phyloP scores from a whole-genome alignment of 1,284 basidiomycete genomes.

The Ganoderma leucocontextum region DNA sequence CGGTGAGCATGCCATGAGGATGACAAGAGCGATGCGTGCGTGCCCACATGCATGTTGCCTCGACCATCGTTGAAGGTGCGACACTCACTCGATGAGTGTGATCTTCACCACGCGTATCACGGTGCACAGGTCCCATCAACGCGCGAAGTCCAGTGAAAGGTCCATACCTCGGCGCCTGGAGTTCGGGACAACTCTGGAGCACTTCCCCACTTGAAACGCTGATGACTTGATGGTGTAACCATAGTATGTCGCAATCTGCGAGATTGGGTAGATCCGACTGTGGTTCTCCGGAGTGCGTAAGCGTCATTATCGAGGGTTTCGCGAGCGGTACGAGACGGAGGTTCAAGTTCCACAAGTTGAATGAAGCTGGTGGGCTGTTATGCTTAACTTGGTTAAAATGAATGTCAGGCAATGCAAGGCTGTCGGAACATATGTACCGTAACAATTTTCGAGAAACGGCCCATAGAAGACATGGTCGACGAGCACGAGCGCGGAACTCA shows the following conservation, averaged over 20 bases:
- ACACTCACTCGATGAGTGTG: neutral
- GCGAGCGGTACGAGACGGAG: neutral
- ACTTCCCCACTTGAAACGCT: neutral
- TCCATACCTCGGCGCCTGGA: neutral
- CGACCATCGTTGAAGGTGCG: neutral
- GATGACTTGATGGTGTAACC: neutral
- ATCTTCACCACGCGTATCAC: conserved; percentile 8
- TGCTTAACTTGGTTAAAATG: neutral
- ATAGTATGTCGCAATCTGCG: neutral
- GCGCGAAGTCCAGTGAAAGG: neutral
- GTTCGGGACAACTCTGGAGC: neutral
- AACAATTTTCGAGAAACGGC: neutral
- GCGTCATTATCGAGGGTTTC: neutral
- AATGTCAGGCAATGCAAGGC: neutral
- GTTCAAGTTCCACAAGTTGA: neutral
- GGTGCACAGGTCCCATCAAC: conserved; percentile 10
- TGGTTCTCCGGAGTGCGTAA: neutral
- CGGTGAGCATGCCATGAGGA: neutral
- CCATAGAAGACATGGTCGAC: neutral
- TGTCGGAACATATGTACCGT: neutral
- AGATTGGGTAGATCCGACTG: neutral
- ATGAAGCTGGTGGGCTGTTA: neutral
- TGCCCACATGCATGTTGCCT: neutral
- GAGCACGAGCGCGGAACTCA: neutral
- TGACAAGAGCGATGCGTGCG: neutral